Percentiles rank a stretch among this genome's conserved stretches.
Evolutionary conservation across 2,329 filamentous ascomycete species (phyloP).

Genomic region (Pseudogymnoascus sp.): DNA sequence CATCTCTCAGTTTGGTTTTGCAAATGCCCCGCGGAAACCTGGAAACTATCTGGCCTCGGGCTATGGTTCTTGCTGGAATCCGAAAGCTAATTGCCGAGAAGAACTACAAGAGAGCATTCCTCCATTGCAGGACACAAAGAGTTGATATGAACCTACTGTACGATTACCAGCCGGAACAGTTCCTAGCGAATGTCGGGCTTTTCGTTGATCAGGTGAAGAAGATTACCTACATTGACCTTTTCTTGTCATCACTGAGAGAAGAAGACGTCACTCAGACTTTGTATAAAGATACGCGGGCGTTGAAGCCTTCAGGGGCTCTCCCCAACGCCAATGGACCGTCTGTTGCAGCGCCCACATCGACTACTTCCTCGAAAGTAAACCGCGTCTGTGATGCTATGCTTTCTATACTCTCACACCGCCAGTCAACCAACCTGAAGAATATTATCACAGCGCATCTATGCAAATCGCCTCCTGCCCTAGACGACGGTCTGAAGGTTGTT

Average conservation of each 20-base stretch:
- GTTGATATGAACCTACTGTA: constrained; percentile 98
- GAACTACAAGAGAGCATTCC: constrained; percentile 77
- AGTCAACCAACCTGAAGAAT: constrained; percentile 69
- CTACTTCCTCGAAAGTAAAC: constrained; percentile 63
- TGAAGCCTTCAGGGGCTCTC: constrained; percentile 14
- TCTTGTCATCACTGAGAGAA: constrained; percentile 77
- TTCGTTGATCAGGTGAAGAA: constrained; percentile 83
- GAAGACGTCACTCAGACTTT: constrained; percentile 92
- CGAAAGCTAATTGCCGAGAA: constrained; percentile 70
- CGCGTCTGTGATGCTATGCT: constrained; percentile 81
- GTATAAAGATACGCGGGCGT: constrained; percentile 76
- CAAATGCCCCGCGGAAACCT: constrained; percentile 96
- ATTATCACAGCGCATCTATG: constrained; percentile 91
- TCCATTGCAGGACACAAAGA: constrained; percentile 81
- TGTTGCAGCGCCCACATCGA: constrained; percentile 19
- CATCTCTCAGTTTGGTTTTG: constrained; percentile 74
- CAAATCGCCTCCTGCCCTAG: constrained; percentile 83
- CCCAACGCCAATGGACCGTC: constrained; percentile 25
- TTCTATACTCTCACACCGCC: constrained; percentile 53
- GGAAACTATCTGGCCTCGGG: constrained; percentile 88
- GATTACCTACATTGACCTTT: constrained; percentile 77
- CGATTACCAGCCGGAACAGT: constrained; percentile 83
- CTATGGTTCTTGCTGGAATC: constrained; percentile 86
- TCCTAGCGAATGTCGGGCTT: constrained; percentile 64
- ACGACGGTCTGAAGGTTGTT: constrained; percentile 74